Evolutionary conservation across 257 asterid species (phyloP).

Genomic region (Knoxia roxburghii): DNA sequence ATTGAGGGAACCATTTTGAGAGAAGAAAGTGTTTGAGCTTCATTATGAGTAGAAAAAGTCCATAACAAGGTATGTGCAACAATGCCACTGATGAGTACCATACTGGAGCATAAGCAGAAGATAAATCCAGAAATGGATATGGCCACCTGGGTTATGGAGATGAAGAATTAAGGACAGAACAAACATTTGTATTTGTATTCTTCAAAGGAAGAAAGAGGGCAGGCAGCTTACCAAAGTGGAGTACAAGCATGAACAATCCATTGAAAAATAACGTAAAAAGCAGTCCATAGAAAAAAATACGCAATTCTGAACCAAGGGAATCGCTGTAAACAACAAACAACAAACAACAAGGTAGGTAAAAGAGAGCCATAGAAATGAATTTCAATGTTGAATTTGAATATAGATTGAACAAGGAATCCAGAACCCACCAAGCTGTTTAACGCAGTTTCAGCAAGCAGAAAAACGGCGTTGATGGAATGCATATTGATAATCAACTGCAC

Average conservation of each 20-base stretch:
- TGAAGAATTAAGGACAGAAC: background rate
- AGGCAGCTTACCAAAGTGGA: slow-evolving; percentile 50
- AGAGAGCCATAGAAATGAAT: background rate
- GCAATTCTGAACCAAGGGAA: slow-evolving; percentile 95
- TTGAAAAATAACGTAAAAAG: slow-evolving; percentile 57
- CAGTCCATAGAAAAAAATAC: slow-evolving; percentile 77
- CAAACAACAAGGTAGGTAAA: background rate
- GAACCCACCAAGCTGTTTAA: slow-evolving; percentile 70
- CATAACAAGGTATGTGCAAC: slow-evolving; percentile 88
- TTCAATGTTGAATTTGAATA: too few relatives aligned
- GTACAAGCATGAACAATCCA: slow-evolving; percentile 81
- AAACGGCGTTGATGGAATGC: slow-evolving; percentile 83
- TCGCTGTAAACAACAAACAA: slow-evolving; percentile 44
- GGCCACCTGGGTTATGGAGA: slow-evolving; percentile 82
- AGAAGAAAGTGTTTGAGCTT: slow-evolving; percentile 63
- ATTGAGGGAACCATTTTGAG: slow-evolving; percentile 70
- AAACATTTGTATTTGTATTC: too few relatives aligned
- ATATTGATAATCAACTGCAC: slow-evolving; percentile 83
- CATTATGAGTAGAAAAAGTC: slow-evolving; percentile 59
- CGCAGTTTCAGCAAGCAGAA: slow-evolving; percentile 82
- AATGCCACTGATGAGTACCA: slow-evolving; percentile 89
- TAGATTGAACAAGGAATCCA: background rate
- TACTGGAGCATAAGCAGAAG: slow-evolving; percentile 78
- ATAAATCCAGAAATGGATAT: slow-evolving; percentile 86
- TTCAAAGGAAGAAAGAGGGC: background rate